Evolutionary conservation across 352 stramenopile species (phyloP).

Genomic region (Saprolegnia parasitica): DNA sequence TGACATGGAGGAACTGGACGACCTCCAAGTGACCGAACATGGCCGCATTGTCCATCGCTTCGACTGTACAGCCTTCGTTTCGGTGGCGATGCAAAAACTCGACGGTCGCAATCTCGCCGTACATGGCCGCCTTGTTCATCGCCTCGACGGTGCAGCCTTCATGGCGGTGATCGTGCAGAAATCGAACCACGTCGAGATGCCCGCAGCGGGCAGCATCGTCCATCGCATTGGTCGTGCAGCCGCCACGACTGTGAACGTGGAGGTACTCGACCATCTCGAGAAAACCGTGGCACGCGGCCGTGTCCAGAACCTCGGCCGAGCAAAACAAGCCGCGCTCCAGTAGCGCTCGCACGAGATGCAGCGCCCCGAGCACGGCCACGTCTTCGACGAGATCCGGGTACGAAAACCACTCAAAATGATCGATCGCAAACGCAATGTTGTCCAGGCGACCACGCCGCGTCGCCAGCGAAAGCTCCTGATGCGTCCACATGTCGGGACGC

Average conservation of each 20-base stretch:
- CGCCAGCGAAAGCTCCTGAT: no score
- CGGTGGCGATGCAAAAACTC: conserved; percentile 48
- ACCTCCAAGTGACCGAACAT: conserved; percentile 22
- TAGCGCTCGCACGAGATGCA: no score
- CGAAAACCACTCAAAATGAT: no score
- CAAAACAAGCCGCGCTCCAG: no score
- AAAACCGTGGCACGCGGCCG: no score
- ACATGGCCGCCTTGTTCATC: conserved; percentile 54
- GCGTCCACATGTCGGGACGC: no score
- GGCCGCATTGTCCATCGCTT: conserved; percentile 33
- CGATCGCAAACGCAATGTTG: no score
- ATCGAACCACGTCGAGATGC: conserved; percentile 32
- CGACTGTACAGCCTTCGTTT: conserved; percentile 37
- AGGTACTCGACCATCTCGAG: conserved; percentile 44
- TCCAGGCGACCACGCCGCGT: no score
- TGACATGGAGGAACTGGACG: conserved; percentile 30
- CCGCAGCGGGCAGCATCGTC: conserved; percentile 20
- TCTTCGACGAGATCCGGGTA: no score
- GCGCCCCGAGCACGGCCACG: no score
- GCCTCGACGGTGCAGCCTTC: conserved; percentile 28
- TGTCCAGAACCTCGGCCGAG: no score
- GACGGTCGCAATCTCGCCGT: conserved; percentile 46
- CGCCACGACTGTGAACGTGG: conserved; percentile 42
- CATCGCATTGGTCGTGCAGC: conserved; percentile 57
- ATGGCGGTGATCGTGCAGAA: conserved; percentile 32